Evolutionary conservation across 768 basidiomycete genomes (phyloP).

Genomic region (Auricularia auricula-judae): DNA sequence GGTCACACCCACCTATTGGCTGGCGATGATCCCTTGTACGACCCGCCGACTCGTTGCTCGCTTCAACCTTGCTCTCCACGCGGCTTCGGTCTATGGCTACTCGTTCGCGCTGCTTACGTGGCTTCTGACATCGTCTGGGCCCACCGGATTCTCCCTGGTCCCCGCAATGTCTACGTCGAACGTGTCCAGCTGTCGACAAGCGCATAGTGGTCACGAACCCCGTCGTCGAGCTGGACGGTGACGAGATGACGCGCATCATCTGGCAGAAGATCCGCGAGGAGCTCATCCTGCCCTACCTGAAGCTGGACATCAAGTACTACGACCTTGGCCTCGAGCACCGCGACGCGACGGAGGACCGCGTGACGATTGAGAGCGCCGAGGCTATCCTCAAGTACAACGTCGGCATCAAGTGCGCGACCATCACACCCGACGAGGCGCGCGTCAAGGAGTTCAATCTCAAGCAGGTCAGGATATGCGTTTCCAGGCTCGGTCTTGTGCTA

Average conservation of each 20-base stretch:
- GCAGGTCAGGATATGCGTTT: conserved; percentile 17
- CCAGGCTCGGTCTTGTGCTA: too few relatives aligned
- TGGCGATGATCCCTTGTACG: too few relatives aligned
- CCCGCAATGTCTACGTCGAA: background rate
- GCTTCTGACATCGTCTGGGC: too few relatives aligned
- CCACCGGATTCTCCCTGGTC: too few relatives aligned
- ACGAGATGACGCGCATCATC: conserved; percentile 99
- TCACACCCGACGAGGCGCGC: conserved; percentile 95
- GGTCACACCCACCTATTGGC: too few relatives aligned
- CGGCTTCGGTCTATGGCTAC: too few relatives aligned
- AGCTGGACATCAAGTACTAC: conserved; percentile 96
- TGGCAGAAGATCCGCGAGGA: conserved; percentile 97
- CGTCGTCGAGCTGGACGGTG: conserved; percentile 90
- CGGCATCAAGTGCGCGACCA: conserved; percentile 98
- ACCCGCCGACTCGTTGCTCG: too few relatives aligned
- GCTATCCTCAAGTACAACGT: conserved; percentile 92
- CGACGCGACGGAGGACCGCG: conserved; percentile 89
- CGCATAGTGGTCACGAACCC: conserved; percentile 82
- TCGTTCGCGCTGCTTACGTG: too few relatives aligned
- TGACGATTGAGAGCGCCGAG: conserved; percentile 88
- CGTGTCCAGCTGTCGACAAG: conserved; percentile 5
- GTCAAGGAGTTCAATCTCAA: conserved; percentile 96
- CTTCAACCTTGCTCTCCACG: too few relatives aligned
- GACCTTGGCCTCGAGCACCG: conserved; percentile 93
- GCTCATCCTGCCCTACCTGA: conserved; percentile 92